Evolutionary conservation across 495 filamentous ascomycete genomes (phyloP), one percentile per base, ranked within the genome.

Genomic region (Penicillium manginii): DNA sequence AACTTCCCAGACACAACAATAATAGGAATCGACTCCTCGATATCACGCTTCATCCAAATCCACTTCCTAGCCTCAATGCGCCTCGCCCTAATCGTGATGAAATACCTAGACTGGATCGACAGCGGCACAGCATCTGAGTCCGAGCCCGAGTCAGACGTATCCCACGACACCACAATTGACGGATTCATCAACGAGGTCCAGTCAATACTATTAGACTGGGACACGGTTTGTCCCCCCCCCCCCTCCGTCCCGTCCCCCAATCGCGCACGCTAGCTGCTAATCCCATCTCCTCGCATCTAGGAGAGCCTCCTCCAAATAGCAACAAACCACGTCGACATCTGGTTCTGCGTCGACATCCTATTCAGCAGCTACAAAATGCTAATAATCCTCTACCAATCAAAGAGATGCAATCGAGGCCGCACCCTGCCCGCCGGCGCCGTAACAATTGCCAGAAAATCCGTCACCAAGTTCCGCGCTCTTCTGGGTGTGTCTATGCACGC

Each of bases 21-120:
- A 18, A 60, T 55, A 3, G 59, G 50, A 32, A 17, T 60, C 60
- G 2, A n/a, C n/a, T n/a, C n/a, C n/a, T n/a, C n/a, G n/a, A n/a
- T n/a, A n/a, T 63, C 60, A 4, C 57, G 55, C 3, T 59, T 60
- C 17, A 47, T 67, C 9, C 61, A 67, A 21, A 67, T 67, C 21
- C 65, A 67, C 50, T 67, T 67, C 19, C 50, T 67, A 3, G 65
- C 61, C n/a, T 64, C 58, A n/a, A 67, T 67, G 65, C 55, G 65
- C 2, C 55, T 59, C 4, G 55, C 61, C 0, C 37, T 67, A 5
- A 57, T 63, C 2, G 18, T 55, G n/a, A 22, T 67, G 52, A 54
- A 59, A 21, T 67, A 60, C 23, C 33, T 64, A n/a, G 61, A 67
- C 2, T 50, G 52, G 23, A n/a, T 52, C 9, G 59, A 61, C 11